phyloP scores from a whole-genome alignment of 441 rosid genomes.

The Pelargonium australe region DNA sequence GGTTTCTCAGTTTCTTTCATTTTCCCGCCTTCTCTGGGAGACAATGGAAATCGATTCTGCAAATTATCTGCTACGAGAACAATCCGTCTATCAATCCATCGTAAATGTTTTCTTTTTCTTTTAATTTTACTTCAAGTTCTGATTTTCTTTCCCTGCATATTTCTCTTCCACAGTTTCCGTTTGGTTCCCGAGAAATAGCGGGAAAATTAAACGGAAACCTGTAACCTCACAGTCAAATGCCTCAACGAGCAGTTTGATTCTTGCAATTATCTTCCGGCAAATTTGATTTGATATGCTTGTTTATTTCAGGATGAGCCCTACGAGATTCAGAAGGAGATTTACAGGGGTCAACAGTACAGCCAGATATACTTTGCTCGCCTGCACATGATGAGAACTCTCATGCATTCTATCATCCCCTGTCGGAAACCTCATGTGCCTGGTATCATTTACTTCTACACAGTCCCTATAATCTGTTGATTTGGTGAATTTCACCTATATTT shows the following conservation, averaged over 20 bases:
- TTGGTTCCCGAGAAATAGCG: slow-evolving; percentile 7
- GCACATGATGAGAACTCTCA: slow-evolving; percentile 66
- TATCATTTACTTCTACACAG: slow-evolving; percentile 16
- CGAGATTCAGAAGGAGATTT: slow-evolving; percentile 59
- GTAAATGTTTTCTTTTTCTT: not conserved
- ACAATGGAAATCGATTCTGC: slow-evolving; percentile 3
- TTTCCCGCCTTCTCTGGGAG: not conserved
- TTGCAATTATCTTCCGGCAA: too few relatives aligned
- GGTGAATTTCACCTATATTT: not conserved
- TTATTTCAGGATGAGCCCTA: slow-evolving; percentile 63
- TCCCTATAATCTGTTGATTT: not conserved
- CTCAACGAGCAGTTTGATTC: too few relatives aligned
- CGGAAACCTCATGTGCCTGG: slow-evolving; percentile 79
- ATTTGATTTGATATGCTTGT: not conserved
- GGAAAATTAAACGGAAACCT: not conserved
- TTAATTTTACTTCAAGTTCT: not conserved
- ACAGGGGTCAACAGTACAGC: slow-evolving; percentile 90
- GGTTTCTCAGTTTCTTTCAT: not conserved
- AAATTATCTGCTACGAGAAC: not conserved
- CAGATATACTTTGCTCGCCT: slow-evolving; percentile 92
- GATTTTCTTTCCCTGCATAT: not conserved
- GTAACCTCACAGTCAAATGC: not conserved
- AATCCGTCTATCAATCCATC: not conserved
- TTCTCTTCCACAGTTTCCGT: not conserved
- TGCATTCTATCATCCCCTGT: slow-evolving; percentile 65